Base-by-base conservation (phyloP, 768 basidiomycete genomes). In the Lentinula boryana region DNA sequence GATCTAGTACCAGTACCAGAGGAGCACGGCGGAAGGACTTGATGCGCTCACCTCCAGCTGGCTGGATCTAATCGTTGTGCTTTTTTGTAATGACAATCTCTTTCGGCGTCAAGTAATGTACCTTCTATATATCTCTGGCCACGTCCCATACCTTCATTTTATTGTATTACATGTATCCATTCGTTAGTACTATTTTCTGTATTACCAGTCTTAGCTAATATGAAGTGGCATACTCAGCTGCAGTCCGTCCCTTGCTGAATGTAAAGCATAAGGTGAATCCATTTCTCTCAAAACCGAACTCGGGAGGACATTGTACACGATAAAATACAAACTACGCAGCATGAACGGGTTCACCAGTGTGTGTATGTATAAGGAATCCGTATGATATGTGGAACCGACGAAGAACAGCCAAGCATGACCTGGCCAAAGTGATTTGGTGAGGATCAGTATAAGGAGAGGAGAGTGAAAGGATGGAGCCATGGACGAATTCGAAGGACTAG, bases 21-120 rank as follows among this genome's bases (percentile, higher is more conserved):
- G 70, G 70, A 62, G 63, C 61, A 10, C 52, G 49, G 27, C 41
- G 58, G 32, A 63, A 52, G 10, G 51, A 59, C 18, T 27, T 53
- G 31, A 63, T 64, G 31, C 66, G 58, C n/a, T 68, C 72, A 31
- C 73, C 79, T 67, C 77, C 76, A 65, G 71, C 73, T 63, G 80
- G 80, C 67, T 82, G 81, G 81, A 80, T 82, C 62, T 82, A 68
- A 70, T 58, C 4, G 18, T 27, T n/a, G 27, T 27, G 27, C 27
- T 27, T 3, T 27, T 27, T 27, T 27, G 27, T 27, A 27, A 27
- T 27, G n/a, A 12, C n/a, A 40, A 38, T 23, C 58, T 18, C n/a
- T 57, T 56, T 62, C 63, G 65, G 58, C 63, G n/a, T 48, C 65
- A 51, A 69, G 55, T 69, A 66, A 61, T 64, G 64, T 60, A 61